Evolutionary conservation across 257 asterid species (phyloP).

Genomic region (Jaltomata sinuosa): DNA sequence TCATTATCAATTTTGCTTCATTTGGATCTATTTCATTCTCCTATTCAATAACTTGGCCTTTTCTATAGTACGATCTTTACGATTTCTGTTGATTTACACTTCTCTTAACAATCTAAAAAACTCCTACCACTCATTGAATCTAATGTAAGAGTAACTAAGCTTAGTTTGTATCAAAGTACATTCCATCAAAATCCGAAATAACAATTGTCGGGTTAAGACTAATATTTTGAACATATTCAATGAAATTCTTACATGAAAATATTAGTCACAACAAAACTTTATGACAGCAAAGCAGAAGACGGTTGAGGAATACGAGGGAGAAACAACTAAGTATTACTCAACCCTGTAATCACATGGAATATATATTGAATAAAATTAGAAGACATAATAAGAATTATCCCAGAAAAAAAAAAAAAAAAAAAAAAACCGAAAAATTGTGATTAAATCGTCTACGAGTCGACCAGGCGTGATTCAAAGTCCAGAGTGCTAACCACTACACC

Average conservation of each 20-base stretch:
- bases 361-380: not conserved
- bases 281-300: not conserved
- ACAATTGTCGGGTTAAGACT: not conserved
- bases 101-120: not conserved
- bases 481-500: constrained; percentile 99
- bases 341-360: too few species aligned
- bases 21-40: not conserved
- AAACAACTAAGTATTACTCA: too few species aligned
- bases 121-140: not conserved
- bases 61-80: not conserved
- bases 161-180: not conserved
- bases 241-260: not conserved
- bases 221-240: too few species aligned
- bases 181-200: not conserved
- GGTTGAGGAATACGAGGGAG: not conserved
- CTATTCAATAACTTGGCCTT: not conserved
- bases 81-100: not conserved
- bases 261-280: not conserved
- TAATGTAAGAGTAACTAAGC: not conserved
- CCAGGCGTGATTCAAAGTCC: constrained; percentile 99
- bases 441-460: too few species aligned
- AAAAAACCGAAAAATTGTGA: too few species aligned
- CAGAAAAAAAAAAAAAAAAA: too few species aligned
- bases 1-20: not conserved
- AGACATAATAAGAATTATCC: not conserved